Percentiles rank a stretch among this genome's conserved stretches.
These are phyloP conservation scores for Apium graveolens DNA, from an alignment of 129 eudicot species.

Conservation along the genomic window DNA sequence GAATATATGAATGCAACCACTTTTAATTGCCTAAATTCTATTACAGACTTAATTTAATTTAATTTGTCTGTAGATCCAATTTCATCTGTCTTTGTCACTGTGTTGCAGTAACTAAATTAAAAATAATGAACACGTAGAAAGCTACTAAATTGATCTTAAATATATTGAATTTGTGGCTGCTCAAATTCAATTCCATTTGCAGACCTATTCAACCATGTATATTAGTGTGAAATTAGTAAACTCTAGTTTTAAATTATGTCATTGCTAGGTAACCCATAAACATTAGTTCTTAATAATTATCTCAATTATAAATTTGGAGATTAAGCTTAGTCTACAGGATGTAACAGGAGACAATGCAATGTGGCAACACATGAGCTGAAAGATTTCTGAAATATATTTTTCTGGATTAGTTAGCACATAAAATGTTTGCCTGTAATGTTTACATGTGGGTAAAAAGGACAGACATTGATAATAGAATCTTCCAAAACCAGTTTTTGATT, in stretches of 20 bases:
- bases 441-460: neutral
- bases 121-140: neutral
- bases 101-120: conserved; percentile 1
- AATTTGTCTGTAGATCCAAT: conserved; percentile 7
- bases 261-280: too few species aligned
- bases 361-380: neutral
- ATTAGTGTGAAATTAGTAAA: too few species aligned
- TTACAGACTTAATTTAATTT: conserved; percentile 31
- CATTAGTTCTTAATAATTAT: too few species aligned
- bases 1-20: neutral
- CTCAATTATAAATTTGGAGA: too few species aligned
- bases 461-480: neutral
- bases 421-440: neutral
- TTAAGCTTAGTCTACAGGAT: too few species aligned
- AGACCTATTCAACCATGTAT: neutral
- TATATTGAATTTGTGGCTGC: neutral
- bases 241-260: too few species aligned
- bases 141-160: neutral
- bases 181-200: neutral
- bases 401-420: neutral
- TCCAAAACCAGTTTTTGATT: neutral
- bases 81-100: conserved; percentile 24
- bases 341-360: neutral
- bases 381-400: neutral
- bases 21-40: neutral